Base-by-base conservation (phyloP, 345 rosid species). In the Gossypium sturtianum region DNA sequence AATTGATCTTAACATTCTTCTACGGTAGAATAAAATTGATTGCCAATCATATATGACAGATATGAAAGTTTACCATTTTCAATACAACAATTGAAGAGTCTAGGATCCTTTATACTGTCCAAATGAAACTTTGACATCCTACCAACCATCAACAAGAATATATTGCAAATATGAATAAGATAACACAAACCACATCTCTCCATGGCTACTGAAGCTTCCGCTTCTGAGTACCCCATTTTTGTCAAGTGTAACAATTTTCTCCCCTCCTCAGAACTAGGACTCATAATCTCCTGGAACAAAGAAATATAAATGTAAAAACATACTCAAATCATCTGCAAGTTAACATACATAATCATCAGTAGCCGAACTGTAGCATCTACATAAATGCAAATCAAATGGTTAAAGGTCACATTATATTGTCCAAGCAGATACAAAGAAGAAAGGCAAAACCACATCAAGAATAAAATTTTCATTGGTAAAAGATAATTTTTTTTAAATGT, bases 141-240 rank as follows among this genome's bases (percentile, higher is more conserved):
- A 44, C 25, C 5, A 9, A 64, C 70, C 44, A 66, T 44, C 53
- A 44, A 22, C 27, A 1, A 41, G 25, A 47, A 27, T 27, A 12
- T 60, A 1, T 0, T 34, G 41, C 3, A 64, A 38, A 41, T n/a
- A 64, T n/a, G 15, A 43, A 65, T 2, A 8, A 13, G 25, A 7
- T 23, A 48, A 73, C 44, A 76, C 83, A 7, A 54, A 94, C 98
- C 98, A 54, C 98, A 92, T 92, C 97, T 91, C 84, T 90, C 87
- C 78, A 91, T 52, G 74, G 98, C 98, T 75, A 86, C 73, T 76
- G 88, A 77, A 69, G 87, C 98, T 76, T 92, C 97, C 7, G 78
- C 81, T 69, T 49, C 67, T 3, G 87, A 58, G 81, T 88, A 94
- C 16, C 97, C 98, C 98, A 94, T 91, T 62, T 70, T 83, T 17